phyloP scores from a whole-genome alignment of 1,284 basidiomycete genomes.

The Rhodofomes roseus region DNA sequence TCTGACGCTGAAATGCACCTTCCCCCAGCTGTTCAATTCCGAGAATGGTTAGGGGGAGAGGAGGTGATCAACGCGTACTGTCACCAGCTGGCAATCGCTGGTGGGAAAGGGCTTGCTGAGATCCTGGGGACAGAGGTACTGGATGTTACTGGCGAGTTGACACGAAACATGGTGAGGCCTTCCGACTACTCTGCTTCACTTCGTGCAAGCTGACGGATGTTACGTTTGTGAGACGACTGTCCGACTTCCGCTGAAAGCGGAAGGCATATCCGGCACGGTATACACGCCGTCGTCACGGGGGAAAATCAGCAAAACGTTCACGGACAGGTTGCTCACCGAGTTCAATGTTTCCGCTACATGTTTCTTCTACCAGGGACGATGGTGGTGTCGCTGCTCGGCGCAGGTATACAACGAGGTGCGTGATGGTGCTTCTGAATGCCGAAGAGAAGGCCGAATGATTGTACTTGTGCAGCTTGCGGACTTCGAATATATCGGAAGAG shows the following conservation, averaged over 20 bases:
- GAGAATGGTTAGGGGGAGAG: slow-evolving; percentile 82
- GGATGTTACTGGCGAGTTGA: slow-evolving; percentile 55
- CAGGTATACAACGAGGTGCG: slow-evolving; percentile 70
- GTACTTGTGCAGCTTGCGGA: slow-evolving; percentile 40
- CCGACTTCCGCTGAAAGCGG: slow-evolving; percentile 20
- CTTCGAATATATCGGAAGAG: slow-evolving; percentile 31
- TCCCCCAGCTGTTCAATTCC: slow-evolving; percentile 69
- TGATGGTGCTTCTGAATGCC: neutral
- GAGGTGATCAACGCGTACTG: slow-evolving; percentile 76
- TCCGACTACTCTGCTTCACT: neutral
- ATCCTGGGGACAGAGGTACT: slow-evolving; percentile 65
- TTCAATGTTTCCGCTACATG: slow-evolving; percentile 40
- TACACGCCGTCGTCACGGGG: slow-evolving; percentile 15
- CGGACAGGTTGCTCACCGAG: slow-evolving; percentile 35
- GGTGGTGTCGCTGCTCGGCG: slow-evolving; percentile 69
- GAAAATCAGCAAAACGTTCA: slow-evolving; percentile 32
- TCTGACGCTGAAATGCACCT: too few species aligned
- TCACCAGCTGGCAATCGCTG: slow-evolving; percentile 67
- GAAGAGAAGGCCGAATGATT: neutral
- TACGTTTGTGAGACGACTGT: slow-evolving; percentile 32
- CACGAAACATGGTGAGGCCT: slow-evolving; percentile 71
- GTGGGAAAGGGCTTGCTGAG: slow-evolving; percentile 65
- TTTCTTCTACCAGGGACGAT: slow-evolving; percentile 56
- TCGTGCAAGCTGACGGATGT: neutral
- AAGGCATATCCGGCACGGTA: slow-evolving; percentile 10